A percentile compares a stretch with the other conserved stretches of the same genome.
These are phyloP conservation scores for Calonectria honghensis DNA, from an alignment of 2,329 filamentous ascomycete species.

Conservation along the genomic window DNA sequence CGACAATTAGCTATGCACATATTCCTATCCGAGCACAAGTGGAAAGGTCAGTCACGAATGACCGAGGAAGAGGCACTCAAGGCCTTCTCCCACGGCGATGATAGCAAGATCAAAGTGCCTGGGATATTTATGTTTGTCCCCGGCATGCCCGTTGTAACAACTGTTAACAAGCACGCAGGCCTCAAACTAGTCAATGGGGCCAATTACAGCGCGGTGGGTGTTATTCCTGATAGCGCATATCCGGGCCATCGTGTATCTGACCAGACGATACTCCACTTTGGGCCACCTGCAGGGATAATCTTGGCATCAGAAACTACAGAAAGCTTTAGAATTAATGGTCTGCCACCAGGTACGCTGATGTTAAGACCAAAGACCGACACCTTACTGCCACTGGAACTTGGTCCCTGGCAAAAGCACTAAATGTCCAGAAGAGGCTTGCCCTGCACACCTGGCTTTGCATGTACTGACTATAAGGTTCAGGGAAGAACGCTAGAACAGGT, in stretches of 20 bases:
- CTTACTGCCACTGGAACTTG: no score
- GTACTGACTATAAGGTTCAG: slow-evolving; percentile 33
- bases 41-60: not conserved
- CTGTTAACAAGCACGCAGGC: not conserved
- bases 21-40: slow-evolving; percentile 13
- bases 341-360: not conserved
- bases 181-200: not conserved
- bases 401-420: slow-evolving; percentile 21
- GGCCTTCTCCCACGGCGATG: not conserved
- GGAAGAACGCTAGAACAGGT: not conserved
- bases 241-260: not conserved
- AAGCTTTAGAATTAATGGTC: not conserved
- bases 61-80: not conserved
- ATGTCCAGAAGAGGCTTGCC: slow-evolving; percentile 1
- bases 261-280: not conserved
- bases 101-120: not conserved
- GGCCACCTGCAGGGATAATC: not conserved
- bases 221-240: not conserved
- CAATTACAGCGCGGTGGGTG: not conserved
- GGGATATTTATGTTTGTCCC: not conserved
- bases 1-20: not conserved
- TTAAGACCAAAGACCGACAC: not conserved
- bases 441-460: slow-evolving; percentile 4
- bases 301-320: not conserved
- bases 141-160: not conserved